Evolutionary conservation across 2,329 filamentous ascomycete genomes (phyloP).

Genomic region (Phaeosphaeriaceae sp.): DNA sequence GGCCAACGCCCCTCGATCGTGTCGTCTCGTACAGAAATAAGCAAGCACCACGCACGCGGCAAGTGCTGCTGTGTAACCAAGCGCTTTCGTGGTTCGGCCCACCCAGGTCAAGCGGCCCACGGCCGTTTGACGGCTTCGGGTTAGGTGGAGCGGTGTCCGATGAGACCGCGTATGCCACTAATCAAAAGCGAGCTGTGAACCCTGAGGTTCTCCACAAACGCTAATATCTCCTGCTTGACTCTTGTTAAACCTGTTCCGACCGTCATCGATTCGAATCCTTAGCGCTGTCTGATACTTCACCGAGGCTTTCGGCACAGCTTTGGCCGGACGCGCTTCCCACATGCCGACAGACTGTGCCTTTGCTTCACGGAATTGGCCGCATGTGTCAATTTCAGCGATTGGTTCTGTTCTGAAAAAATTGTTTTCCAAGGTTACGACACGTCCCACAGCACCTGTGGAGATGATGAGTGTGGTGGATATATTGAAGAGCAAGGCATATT

Average conservation of each 20-base stretch:
- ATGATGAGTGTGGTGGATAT: conserved; percentile 2
- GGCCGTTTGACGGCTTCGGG: conserved; percentile 9
- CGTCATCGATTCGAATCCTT: background rate
- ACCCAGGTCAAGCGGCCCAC: conserved; percentile 9
- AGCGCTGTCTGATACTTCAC: conserved; percentile 11
- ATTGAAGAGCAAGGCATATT: conserved; percentile 9
- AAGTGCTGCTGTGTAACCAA: conserved; percentile 16
- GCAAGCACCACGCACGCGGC: conserved; percentile 18
- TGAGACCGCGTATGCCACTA: conserved; percentile 1
- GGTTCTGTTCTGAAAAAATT: background rate
- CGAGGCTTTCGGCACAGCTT: background rate
- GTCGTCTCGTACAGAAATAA: conserved; percentile 3
- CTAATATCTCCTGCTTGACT: conserved; percentile 19
- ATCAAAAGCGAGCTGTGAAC: conserved; percentile 7
- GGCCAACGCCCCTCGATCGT: conserved; percentile 16
- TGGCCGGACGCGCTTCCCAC: background rate
- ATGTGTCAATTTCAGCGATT: background rate
- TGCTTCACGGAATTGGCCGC: background rate
- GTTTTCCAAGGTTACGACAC: background rate
- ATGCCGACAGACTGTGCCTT: background rate
- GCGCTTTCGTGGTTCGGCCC: conserved; percentile 5
- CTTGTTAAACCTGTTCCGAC: conserved; percentile 11
- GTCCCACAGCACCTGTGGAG: conserved; percentile 3
- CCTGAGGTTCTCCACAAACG: conserved; percentile 23
- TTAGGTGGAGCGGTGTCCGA: conserved; percentile 4